Evolutionary conservation across 1,139 yeast species (phyloP), one percentile per base, ranked within the genome.

Genomic region (Blastobotrys proliferans): DNA sequence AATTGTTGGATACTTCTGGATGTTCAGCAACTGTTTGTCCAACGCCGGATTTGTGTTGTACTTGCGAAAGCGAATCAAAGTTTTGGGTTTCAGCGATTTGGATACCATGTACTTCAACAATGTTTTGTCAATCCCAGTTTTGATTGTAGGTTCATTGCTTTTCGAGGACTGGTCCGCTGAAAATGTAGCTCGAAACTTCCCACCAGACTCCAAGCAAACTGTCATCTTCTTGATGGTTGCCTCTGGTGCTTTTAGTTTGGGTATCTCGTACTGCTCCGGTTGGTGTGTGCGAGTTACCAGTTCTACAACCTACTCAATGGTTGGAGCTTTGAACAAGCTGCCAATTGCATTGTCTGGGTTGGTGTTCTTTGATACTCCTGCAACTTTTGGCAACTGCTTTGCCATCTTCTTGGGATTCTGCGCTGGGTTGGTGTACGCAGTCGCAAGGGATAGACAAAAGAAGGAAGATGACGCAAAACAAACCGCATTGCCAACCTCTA

Each of bases 231-330:
- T 95, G 55, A 90, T 94, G 95, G 60, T 92, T 52, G 76, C 90
- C 60, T 85, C 97, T 36, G 98, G 98, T 65, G 76, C 85, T 54
- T 83, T 95, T 34, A 83, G 97, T 26, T 94, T 92, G 46, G 97
- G 95, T 68, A 92, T 94, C 63, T 88, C 97, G 37, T 92, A 94
- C 76, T 87, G 97, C 68, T 87, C 97, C 24, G 98, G 97, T 50
- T 92, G 98, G 98, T 92, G 98, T 78, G 95, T 92, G 51, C 86
- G 98, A 72, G 97, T 90, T 52, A 94, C 98, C 35, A 87, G 97
- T 16, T 88, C 97, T 26, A 92, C 98, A 47, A 92, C 98, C 45
- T 92, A 92, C 72, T 86, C 96, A 43, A 92, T 92, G 98, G 97
- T 92, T 51, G 98, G 98, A 63, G 98, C 98, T 44, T 79, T 92